Evolutionary conservation across 2,329 filamentous ascomycete species (phyloP).

Genomic region (Neonectria coccinea): DNA sequence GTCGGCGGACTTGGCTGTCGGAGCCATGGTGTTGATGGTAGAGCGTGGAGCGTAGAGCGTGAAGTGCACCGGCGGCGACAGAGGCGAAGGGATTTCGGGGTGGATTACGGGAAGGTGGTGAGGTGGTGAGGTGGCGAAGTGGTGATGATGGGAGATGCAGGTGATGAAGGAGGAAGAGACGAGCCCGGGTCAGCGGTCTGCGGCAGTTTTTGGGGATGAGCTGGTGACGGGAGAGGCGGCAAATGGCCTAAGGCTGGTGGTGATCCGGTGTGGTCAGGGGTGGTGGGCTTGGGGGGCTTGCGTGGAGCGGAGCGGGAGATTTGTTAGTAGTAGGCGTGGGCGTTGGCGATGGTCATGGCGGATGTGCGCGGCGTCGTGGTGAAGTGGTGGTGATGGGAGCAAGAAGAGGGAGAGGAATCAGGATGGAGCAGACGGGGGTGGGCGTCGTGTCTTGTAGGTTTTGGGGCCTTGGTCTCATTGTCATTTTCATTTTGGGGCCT

Average conservation of each 20-base stretch:
- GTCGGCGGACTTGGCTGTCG: slow-evolving; percentile 49
- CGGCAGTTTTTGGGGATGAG: slow-evolving; percentile 37
- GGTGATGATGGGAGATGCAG: slow-evolving; percentile 31
- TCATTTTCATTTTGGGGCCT: slow-evolving; percentile 54
- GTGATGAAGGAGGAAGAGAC: slow-evolving; percentile 26
- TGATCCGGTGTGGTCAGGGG: slow-evolving; percentile 48
- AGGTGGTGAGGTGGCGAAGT: slow-evolving; percentile 29
- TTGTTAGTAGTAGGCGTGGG: slow-evolving; percentile 39
- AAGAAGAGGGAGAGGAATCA: slow-evolving; percentile 29
- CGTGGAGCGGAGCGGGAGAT: slow-evolving; percentile 45
- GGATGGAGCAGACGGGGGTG: slow-evolving; percentile 40
- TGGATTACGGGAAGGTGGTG: slow-evolving; percentile 24
- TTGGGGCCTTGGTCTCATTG: slow-evolving; percentile 55
- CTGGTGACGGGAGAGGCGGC: slow-evolving; percentile 45
- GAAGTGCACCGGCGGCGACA: slow-evolving; percentile 2
- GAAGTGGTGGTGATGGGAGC: slow-evolving; percentile 42
- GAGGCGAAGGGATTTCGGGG: slow-evolving; percentile 19
- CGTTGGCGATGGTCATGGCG: slow-evolving; percentile 43
- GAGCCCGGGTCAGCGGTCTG: slow-evolving; percentile 22
- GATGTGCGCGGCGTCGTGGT: slow-evolving; percentile 41
- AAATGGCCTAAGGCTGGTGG: slow-evolving; percentile 44
- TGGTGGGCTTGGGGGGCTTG: slow-evolving; percentile 48
- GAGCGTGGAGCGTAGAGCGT: not conserved
- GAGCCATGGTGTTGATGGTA: slow-evolving; percentile 48
- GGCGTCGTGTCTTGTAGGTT: slow-evolving; percentile 53